Evolutionary conservation across 306 rosid genomes (phyloP).

Genomic region (Calophaca sinica): DNA sequence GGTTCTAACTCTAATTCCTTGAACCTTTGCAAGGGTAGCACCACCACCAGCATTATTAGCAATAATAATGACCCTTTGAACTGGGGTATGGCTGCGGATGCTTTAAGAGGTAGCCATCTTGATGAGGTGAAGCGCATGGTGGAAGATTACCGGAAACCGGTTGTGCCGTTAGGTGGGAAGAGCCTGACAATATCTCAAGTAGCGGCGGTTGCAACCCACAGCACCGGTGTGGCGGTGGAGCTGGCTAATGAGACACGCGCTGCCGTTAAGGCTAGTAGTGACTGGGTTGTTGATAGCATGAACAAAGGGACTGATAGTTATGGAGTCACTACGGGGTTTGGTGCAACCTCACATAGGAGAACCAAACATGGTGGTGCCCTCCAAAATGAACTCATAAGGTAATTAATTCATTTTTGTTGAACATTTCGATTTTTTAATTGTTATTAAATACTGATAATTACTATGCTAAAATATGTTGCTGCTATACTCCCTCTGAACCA

Average conservation of each 20-base stretch:
- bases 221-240: slow-evolving; percentile 53
- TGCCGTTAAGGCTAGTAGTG: slow-evolving; percentile 82
- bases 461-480: too few species aligned
- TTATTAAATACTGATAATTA: too few species aligned
- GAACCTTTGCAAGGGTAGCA: slow-evolving; percentile 45
- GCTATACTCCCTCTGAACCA: too few species aligned
- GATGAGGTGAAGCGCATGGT: slow-evolving; percentile 87
- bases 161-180: slow-evolving; percentile 71
- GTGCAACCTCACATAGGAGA: slow-evolving; percentile 92
- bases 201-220: slow-evolving; percentile 66
- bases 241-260: slow-evolving; percentile 61
- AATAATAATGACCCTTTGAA: slow-evolving; percentile 54
- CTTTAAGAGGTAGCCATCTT: slow-evolving; percentile 72
- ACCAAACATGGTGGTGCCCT: slow-evolving; percentile 92
- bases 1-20: neutral
- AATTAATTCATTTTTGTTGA: neutral
- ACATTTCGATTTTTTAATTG: neutral
- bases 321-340: slow-evolving; percentile 92
- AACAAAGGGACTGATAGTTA: slow-evolving; percentile 81
- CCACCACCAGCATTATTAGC: too few species aligned
- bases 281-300: slow-evolving; percentile 86
- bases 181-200: slow-evolving; percentile 69
- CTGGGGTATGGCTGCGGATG: slow-evolving; percentile 75
- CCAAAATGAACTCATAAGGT: slow-evolving; percentile 93
- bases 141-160: slow-evolving; percentile 64